Percentiles rank a stretch among this genome's conserved stretches.
These are phyloP conservation scores for Lineolata rhizophorae DNA, from an alignment of 495 filamentous ascomycete genomes.

Conservation along the genomic window DNA sequence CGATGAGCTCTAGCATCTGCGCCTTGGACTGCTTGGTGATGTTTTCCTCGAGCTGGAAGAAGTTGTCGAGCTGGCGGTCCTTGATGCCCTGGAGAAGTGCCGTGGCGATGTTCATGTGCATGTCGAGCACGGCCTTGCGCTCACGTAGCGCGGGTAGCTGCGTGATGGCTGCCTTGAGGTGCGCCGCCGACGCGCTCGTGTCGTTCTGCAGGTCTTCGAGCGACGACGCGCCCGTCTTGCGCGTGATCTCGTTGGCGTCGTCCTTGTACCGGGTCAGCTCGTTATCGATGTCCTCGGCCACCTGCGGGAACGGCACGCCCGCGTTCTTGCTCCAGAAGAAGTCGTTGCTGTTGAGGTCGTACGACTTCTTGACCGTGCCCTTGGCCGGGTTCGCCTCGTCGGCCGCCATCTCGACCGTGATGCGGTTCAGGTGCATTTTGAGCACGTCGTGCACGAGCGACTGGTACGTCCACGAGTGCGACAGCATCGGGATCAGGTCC, in stretches of 20 bases:
- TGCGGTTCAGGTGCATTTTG: conserved; percentile 85
- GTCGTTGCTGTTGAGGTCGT: conserved; percentile 77
- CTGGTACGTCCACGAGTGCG: conserved; percentile 97
- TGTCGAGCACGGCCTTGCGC: conserved; percentile 75
- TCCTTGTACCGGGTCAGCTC: conserved; percentile 90
- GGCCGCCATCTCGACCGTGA: conserved; percentile 64
- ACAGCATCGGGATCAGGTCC: conserved; percentile 94
- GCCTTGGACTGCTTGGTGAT: conserved; percentile 81
- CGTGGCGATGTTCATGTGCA: conserved; percentile 98
- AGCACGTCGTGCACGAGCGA: conserved; percentile 89
- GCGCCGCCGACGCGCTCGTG: conserved; percentile 67
- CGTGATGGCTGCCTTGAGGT: conserved; percentile 89
- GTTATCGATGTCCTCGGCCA: conserved; percentile 85
- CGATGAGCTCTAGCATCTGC: conserved; percentile 76
- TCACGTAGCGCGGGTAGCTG: conserved; percentile 80
- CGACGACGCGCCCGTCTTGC: conserved; percentile 78
- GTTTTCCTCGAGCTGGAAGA: conserved; percentile 86
- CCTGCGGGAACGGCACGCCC: conserved; percentile 82
- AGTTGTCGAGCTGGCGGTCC: conserved; percentile 85
- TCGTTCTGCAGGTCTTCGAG: conserved; percentile 89
- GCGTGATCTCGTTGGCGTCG: conserved; percentile 83
- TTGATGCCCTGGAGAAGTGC: conserved; percentile 74
- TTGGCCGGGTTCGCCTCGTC: conserved; percentile 56
- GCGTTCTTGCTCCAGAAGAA: conserved; percentile 97
- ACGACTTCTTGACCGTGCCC: conserved; percentile 55